Evolutionary conservation across 106 monocot genomes (phyloP).

Genomic region (Gastrodia elata): DNA sequence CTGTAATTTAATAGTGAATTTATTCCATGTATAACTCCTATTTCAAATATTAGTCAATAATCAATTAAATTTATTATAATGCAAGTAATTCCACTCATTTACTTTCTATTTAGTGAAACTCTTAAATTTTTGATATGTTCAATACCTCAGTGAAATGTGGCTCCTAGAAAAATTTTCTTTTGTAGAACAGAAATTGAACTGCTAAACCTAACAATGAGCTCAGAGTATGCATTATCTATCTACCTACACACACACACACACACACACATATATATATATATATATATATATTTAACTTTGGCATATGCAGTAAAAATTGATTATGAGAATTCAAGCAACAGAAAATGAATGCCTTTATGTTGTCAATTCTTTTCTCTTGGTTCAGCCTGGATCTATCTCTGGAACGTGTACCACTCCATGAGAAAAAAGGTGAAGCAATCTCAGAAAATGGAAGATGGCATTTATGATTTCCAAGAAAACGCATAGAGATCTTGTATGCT

Average conservation of each 20-base stretch:
- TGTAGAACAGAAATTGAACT: too few relatives aligned
- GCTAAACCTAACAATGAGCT: too few relatives aligned
- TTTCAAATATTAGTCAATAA: too few relatives aligned
- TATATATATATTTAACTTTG: too few relatives aligned
- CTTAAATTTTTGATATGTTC: neutral
- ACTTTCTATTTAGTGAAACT: neutral
- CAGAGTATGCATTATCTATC: neutral
- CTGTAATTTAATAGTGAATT: too few relatives aligned
- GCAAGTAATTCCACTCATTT: neutral
- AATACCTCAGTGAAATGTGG: neutral
- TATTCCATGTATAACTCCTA: too few relatives aligned
- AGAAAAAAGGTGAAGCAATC: neutral
- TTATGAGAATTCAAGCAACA: neutral
- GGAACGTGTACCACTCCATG: conserved; percentile 14
- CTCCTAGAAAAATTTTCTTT: neutral
- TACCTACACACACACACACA: too few relatives aligned
- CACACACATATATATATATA: too few relatives aligned
- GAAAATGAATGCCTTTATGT: neutral
- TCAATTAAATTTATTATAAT: too few relatives aligned
- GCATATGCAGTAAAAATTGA: neutral
- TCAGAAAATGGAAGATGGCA: neutral
- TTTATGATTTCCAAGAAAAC: conserved; percentile 6
- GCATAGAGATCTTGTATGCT: neutral
- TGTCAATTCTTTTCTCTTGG: conserved; percentile 1
- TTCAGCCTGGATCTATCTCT: conserved; percentile 16